Percentiles rank a stretch among this genome's conserved stretches.
Conservation (phyloP, 2,329 filamentous ascomycete species). For the Fusarium succisae region DNA sequence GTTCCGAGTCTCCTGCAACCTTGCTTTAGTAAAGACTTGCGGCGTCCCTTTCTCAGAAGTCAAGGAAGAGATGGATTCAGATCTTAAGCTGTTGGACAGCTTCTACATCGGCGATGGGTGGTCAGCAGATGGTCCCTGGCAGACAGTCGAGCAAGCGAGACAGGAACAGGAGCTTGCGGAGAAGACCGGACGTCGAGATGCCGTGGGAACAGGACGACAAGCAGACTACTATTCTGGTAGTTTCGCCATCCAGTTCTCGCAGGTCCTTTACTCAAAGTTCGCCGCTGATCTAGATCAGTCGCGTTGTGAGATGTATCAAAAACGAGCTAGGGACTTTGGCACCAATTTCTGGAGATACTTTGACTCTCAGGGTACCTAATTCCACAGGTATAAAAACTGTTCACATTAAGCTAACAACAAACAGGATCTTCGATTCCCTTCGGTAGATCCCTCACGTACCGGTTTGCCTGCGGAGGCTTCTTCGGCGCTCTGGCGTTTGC, state of each 20-base stretch:
- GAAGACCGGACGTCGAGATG: constrained; percentile 35
- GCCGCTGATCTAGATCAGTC: constrained; percentile 52
- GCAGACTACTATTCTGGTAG: constrained; percentile 64
- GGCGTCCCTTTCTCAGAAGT: constrained; percentile 49
- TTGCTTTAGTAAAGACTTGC: constrained; percentile 55
- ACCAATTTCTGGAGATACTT: constrained; percentile 59
- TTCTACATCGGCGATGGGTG: constrained; percentile 58
- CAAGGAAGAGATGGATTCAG: constrained; percentile 50
- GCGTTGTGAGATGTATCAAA: constrained; percentile 49
- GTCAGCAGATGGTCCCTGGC: constrained; percentile 58
- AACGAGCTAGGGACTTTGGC: constrained; percentile 54
- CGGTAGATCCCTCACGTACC: constrained; percentile 60
- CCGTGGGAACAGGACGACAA: constrained; percentile 46
- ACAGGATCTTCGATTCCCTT: constrained; percentile 62
- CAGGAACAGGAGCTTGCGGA: constrained; percentile 1
- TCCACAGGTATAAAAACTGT: too few species aligned
- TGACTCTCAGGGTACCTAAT: constrained; percentile 50
- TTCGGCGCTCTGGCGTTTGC: constrained; percentile 57
- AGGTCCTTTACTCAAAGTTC: constrained; percentile 57
- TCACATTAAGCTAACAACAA: too few species aligned
- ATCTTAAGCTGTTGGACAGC: constrained; percentile 54
- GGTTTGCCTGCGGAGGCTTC: constrained; percentile 60
- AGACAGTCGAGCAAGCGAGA: constrained; percentile 31
- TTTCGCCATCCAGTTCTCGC: constrained; percentile 62
- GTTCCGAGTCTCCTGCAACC: constrained; percentile 61